These are phyloP conservation scores for Pilaira anomala DNA, from an alignment of 192 early-diverging fungal genomes.

Conservation along the genomic window DNA sequence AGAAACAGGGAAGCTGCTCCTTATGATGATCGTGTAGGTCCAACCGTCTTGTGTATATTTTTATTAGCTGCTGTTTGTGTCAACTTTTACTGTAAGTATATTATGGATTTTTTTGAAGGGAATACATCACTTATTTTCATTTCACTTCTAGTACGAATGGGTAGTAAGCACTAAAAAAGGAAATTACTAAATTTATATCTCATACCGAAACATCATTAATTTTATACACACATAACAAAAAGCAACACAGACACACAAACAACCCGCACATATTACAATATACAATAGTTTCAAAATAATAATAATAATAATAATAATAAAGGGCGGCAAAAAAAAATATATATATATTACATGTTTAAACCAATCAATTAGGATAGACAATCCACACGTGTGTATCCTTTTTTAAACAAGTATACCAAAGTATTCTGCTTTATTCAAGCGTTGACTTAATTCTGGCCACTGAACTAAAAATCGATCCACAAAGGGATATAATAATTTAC, in stretches of 20 bases:
- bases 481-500: slow-evolving; percentile 74
- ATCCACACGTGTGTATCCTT: background rate
- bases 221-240: background rate
- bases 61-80: slow-evolving; percentile 62
- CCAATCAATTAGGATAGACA: no score
- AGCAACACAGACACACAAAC: background rate
- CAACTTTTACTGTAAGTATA: slow-evolving; percentile 63
- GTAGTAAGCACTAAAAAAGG: background rate
- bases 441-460: slow-evolving; percentile 65
- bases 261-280: background rate
- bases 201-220: background rate
- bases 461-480: slow-evolving; percentile 88
- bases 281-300: background rate
- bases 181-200: no score
- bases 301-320: slow-evolving; percentile 8
- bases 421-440: slow-evolving; percentile 61
- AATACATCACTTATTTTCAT: background rate
- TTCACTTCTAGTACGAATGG: slow-evolving; percentile 10
- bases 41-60: slow-evolving; percentile 66
- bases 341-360: no score
- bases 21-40: slow-evolving; percentile 77
- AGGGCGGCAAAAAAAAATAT: background rate
- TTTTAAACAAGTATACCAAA: slow-evolving; percentile 62
- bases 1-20: slow-evolving; percentile 70
- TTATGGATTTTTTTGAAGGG: background rate